phyloP scores from a whole-genome alignment of 192 early-diverging fungal genomes.

The Backusella circina region DNA sequence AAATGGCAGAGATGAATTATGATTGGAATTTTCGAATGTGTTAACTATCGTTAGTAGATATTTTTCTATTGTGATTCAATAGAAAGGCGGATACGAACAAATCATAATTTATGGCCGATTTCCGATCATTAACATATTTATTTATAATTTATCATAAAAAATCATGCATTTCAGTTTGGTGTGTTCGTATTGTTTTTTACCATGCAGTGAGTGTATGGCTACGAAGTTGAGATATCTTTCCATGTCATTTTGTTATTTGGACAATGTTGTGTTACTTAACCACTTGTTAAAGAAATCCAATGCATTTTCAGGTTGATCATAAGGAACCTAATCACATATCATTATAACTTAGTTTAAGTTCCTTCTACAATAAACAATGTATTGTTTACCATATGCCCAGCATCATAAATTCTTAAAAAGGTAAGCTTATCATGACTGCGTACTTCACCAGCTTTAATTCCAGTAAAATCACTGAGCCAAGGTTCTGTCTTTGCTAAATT shows the following conservation, averaged over 20 bases:
- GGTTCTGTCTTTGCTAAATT: constrained; percentile 56
- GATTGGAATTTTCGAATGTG: not conserved
- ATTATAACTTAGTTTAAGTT: not conserved
- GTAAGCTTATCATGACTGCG: constrained; percentile 67
- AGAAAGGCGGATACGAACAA: too few relatives aligned
- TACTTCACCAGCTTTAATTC: constrained; percentile 61
- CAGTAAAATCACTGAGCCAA: constrained; percentile 54
- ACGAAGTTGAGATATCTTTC: not conserved
- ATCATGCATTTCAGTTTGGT: too few relatives aligned
- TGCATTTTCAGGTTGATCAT: constrained; percentile 80
- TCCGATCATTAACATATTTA: not conserved
- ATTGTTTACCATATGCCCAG: constrained; percentile 71
- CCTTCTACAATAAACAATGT: not conserved
- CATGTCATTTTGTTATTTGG: not conserved
- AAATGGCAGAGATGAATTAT: too few relatives aligned
- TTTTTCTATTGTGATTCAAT: too few relatives aligned
- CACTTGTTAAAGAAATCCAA: constrained; percentile 86
- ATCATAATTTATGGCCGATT: not conserved
- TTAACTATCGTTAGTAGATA: too few relatives aligned
- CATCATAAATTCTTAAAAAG: constrained; percentile 81
- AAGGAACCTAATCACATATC: constrained; percentile 52
- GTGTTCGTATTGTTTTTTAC: too few relatives aligned
- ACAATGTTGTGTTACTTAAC: constrained; percentile 35
- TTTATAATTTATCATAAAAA: not conserved
- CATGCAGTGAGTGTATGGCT: too few relatives aligned